Evolutionary conservation across 2,329 filamentous ascomycete species (phyloP), one percentile per base, ranked within the genome.

Genomic region (Coniochaeta sp.): DNA sequence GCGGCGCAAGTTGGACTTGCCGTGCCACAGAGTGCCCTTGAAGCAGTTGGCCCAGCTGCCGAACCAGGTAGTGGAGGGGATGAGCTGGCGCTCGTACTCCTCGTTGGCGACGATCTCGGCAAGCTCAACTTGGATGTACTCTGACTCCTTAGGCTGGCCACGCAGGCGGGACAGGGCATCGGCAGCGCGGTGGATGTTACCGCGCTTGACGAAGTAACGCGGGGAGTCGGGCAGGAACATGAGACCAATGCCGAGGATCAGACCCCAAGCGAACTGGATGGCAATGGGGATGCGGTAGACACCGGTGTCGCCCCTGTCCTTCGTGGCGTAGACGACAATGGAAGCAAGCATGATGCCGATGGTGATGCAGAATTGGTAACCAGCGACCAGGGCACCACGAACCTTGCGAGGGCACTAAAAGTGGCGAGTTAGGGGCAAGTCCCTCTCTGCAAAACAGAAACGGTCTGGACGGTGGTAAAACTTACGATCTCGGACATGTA

Each of bases 51-150:
- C 74, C 91, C 91, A 96, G 70, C 81, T 83, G 67, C 78, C 77
- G 71, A 87, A 78, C 81, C 87, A 91, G 67, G 83, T 82, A 65
- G 79, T 79, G 65, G 81, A 74, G 64, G 89, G 88, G 61, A 89
- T 87, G 61, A 88, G 77, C 57, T 83, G 77, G 67, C 87, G 80
- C 80, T 96, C 92, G 72, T 93, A 92, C 76, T 90, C 89, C 75
- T 93, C 85, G 81, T 96, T 96, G 79, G 91, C 91, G 62, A 95
- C 82, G 65, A 96, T 91, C 78, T 96, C 91, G 50, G 89, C 84
- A 54, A 96, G 81, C 76, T 96, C 91, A 63, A 84, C 77, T 76
- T 89, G 85, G 75, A 96, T 87, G 73, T 85, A 92, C 63, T 89
- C 83, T 24, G 89, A 93, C 59, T 89, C 84, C 58, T 75, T 69